These are phyloP conservation scores for Pterulicium gracile DNA, from an alignment of 1,284 basidiomycete species.

Conservation along the genomic window DNA sequence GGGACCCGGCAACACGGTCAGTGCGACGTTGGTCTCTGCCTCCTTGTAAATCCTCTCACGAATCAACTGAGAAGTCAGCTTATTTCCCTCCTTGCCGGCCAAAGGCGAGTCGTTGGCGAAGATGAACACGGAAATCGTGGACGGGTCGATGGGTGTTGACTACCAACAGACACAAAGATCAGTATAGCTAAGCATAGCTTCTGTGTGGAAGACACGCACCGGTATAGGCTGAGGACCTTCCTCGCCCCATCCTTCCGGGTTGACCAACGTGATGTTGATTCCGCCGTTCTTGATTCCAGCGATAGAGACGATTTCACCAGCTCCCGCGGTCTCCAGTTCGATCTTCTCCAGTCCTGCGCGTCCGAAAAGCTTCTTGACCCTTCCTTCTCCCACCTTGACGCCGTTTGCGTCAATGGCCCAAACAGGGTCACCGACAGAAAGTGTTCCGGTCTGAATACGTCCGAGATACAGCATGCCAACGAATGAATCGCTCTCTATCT, in stretches of 20 bases:
- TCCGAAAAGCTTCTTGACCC: constrained; percentile 32
- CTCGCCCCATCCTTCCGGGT: constrained; percentile 30
- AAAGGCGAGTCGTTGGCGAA: constrained; percentile 35
- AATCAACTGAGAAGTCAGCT: constrained; percentile 35
- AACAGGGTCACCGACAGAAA: constrained; percentile 26
- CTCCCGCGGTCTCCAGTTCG: constrained; percentile 28
- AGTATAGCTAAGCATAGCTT: background rate
- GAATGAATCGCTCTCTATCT: constrained; percentile 33
- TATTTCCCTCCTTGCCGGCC: constrained; percentile 30
- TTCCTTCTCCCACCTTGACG: constrained; percentile 33
- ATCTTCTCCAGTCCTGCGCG: constrained; percentile 27
- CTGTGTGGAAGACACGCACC: constrained; percentile 17
- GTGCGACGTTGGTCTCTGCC: constrained; percentile 34
- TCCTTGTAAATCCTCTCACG: constrained; percentile 35
- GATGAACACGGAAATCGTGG: constrained; percentile 35
- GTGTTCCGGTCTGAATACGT: constrained; percentile 28
- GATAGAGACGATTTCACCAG: constrained; percentile 35
- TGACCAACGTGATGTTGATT: constrained; percentile 31
- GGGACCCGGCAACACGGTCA: constrained; percentile 34
- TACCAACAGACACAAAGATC: constrained; percentile 9
- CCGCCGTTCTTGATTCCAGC: constrained; percentile 34
- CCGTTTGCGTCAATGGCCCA: constrained; percentile 27
- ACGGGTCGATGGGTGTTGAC: constrained; percentile 37
- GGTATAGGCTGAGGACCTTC: constrained; percentile 27
- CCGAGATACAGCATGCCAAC: constrained; percentile 34